Base-by-base conservation (phyloP, 805 yeast genomes). In the Starmerella scarabaei region DNA sequence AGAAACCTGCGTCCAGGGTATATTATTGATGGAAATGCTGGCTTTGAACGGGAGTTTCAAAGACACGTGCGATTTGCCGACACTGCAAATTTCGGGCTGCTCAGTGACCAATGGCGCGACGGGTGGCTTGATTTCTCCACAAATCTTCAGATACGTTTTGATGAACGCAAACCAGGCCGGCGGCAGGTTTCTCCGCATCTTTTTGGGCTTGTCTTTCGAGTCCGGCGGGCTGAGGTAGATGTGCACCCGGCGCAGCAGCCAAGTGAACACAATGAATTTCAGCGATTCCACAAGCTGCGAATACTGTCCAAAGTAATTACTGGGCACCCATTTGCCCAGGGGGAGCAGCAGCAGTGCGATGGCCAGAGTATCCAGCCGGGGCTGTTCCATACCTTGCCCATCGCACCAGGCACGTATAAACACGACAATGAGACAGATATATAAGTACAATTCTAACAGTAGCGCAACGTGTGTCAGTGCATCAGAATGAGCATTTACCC, bases 1-100 rank as follows among this genome's bases (percentile, higher is more conserved):
- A 5, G 33, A 21, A 2, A 41, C 35, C 30, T 41, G 48, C 12
- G 43, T 38, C 48, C 48, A 44, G 11, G n/a, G 31, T 3, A 41
- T 21, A 16, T 35, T 41, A 32, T 36, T 36, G 6, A 44, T 24
- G 15, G 20, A 18, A 17, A 42, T 33, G 11, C 30, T 7, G 9
- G 26, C 9, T 7, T 7, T 23, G 26, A 7, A 23, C 26, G 41
- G 29, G 3, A 44, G 20, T 4, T 24, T 8, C 2, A 44, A 7
- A 8, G 42, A 45, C 17, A 39, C 37, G 33, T 26, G 21, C 6
- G 41, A 24, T 5, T 36, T 19, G 20, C 40, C 39, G 8, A 38
- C 42, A 29, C 26, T 11, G 26, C 26, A 23, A 7, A 23, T 23
- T 11, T 23, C 26, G 9, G 26, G 26, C 26, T 7, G 26, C 26